Base-by-base conservation (phyloP, 805 yeast species). In the Nakazawaea pomicola region DNA sequence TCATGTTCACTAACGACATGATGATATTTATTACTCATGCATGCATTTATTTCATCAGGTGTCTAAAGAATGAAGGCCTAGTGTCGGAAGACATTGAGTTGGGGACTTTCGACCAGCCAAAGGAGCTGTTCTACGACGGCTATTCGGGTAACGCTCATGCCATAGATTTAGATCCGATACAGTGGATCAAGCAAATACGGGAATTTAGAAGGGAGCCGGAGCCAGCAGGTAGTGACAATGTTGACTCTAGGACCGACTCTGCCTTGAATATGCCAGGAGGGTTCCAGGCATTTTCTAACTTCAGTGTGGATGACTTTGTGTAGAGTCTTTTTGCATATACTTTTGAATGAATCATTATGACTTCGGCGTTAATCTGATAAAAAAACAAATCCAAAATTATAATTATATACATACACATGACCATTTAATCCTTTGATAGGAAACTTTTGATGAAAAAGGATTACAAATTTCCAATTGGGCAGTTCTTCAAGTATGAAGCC, bases 401-500 rank as follows among this genome's bases (percentile, higher is more conserved):
- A 4, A 32, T 10, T 12, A 32, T 8, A 7, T 28, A 16, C 14
- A 2, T 25, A 29, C 6, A 29, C 12, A n/a, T 15, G 17, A 29
- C 15, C 10, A 19, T 29, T 24, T 19, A 30, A 5, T 30, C 19
- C 10, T 7, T 23, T 8, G 7, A 23, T 23, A 23, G 7, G 25
- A 23, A n/a, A n/a, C n/a, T n/a, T n/a, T n/a, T n/a, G n/a, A 10
- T 23, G 10, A 8, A 23, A 7, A 23, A 8, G 7, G 10, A 5
- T 20, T 54, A 54, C 36, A 60, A 43, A 47, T 59, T 60, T 33
- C 80, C 76, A 46, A 85, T 83, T 37, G 93, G 91, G 62, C 93
- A 85, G 56, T 69, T 77, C 58, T 84, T 78, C 61, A 85, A 68
- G 57, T 81, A 83, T 49, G 80, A 86, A 27, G 86, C 90, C 67